These are phyloP conservation scores for Skeletonema marinoi DNA, from an alignment of 108 stramenopile genomes.

Conservation along the genomic window DNA sequence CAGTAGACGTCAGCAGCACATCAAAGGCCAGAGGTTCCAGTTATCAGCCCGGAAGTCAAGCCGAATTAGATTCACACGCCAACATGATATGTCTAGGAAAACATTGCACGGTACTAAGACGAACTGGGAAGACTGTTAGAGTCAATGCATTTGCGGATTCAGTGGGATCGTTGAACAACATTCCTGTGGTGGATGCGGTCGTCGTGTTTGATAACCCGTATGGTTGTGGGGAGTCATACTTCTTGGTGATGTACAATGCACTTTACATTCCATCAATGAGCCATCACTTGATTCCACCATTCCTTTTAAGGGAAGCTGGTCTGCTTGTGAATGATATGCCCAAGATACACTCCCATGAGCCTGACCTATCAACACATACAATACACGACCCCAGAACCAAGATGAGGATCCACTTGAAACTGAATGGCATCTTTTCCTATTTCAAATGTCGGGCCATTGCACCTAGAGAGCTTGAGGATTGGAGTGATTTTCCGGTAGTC, in stretches of 20 bases:
- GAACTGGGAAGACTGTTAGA: too few species aligned
- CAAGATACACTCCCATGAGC: conserved; percentile 14
- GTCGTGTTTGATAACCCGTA: too few species aligned
- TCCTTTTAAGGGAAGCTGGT: conserved; percentile 36
- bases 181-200: too few species aligned
- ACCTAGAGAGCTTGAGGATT: neutral
- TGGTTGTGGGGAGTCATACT: too few species aligned
- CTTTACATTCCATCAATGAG: neutral
- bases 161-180: too few species aligned
- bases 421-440: conserved; percentile 31
- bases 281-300: conserved; percentile 39
- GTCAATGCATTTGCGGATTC: too few species aligned
- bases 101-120: conserved; percentile 1
- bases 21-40: too few species aligned
- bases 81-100: conserved; percentile 7
- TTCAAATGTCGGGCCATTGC: conserved; percentile 23
- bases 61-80: conserved; percentile 7
- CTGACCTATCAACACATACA: neutral
- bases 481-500: conserved; percentile 24
- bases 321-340: conserved; percentile 29
- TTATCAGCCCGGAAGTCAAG: neutral
- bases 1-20: neutral
- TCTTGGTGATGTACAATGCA: too few species aligned
- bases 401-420: conserved; percentile 2
- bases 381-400: neutral